Conservation (phyloP, 345 rosid genomes). For the Syzygium aromaticum region DNA sequence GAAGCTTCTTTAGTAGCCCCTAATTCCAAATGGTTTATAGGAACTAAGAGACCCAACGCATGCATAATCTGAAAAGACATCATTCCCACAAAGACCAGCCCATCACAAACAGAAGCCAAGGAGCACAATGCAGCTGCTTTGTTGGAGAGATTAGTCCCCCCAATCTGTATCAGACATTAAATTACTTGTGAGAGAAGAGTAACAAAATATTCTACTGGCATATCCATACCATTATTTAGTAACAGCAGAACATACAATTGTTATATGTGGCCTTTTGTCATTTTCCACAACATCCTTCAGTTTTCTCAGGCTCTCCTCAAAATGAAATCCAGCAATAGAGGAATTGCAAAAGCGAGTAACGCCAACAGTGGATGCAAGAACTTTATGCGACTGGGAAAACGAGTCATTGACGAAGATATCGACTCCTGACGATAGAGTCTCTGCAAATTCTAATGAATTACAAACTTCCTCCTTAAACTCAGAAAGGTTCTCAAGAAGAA, state of each 20-base stretch:
- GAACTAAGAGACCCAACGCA: constrained; percentile 37
- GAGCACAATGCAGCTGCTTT: constrained; percentile 51
- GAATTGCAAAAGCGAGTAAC: constrained; percentile 38
- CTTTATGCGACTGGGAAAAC: constrained; percentile 45
- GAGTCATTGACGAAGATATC: constrained; percentile 66
- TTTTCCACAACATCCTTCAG: constrained; percentile 25
- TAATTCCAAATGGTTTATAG: constrained; percentile 32
- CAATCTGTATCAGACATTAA: constrained; percentile 35
- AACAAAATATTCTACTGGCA: neutral
- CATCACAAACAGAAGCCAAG: constrained; percentile 59
- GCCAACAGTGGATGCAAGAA: constrained; percentile 66
- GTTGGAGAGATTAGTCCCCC: constrained; percentile 44
- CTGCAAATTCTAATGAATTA: constrained; percentile 39
- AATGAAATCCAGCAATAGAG: constrained; percentile 51
- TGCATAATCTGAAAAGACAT: constrained; percentile 58
- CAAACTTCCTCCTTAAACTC: constrained; percentile 48
- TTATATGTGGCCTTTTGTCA: constrained; percentile 40
- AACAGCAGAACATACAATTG: constrained; percentile 38
- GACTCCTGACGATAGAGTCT: constrained; percentile 40
- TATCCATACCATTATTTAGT: neutral
- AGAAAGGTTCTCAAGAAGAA: constrained; percentile 51
- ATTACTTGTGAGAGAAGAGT: constrained; percentile 1
- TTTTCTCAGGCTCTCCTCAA: constrained; percentile 38
- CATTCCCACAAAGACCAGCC: constrained; percentile 47
- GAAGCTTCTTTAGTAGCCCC: constrained; percentile 34